These are phyloP conservation scores for Aspergillus novofumigatus DNA, from an alignment of 2,329 filamentous ascomycete species.

Conservation along the genomic window DNA sequence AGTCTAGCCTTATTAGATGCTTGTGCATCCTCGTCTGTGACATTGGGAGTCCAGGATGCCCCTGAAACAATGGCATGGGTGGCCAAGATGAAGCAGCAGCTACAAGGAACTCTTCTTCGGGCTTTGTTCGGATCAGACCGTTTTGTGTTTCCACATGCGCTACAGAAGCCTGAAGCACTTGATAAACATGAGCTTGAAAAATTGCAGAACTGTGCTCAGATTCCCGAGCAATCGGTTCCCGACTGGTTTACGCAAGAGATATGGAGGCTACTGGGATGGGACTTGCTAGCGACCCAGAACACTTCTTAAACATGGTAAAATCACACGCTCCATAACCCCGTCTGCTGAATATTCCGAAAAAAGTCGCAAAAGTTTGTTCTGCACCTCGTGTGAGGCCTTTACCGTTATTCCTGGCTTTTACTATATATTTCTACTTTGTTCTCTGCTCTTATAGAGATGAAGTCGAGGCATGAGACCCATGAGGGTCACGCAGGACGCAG, in stretches of 20 bases:
- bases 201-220: not conserved
- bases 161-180: conserved; percentile 21
- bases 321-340: not conserved
- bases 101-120: conserved; percentile 41
- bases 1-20: conserved; percentile 22
- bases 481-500: not conserved
- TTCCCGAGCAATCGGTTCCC: conserved; percentile 34
- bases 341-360: not conserved
- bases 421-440: not conserved
- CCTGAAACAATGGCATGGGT: conserved; percentile 10
- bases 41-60: not conserved
- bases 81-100: conserved; percentile 21
- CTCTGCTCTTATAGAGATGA: not conserved
- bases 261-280: conserved; percentile 58
- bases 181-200: conserved; percentile 15
- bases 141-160: conserved; percentile 22
- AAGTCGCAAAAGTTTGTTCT: not conserved
- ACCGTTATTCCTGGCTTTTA: not conserved
- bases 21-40: not conserved
- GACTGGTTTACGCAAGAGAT: conserved; percentile 55
- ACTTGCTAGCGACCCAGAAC: conserved; percentile 27
- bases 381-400: no score
- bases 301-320: not conserved
- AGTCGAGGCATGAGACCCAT: not conserved
- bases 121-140: conserved; percentile 39